Evolutionary conservation across 192 early-diverging fungal genomes (phyloP).

Genomic region (Umbelopsis vinacea): DNA sequence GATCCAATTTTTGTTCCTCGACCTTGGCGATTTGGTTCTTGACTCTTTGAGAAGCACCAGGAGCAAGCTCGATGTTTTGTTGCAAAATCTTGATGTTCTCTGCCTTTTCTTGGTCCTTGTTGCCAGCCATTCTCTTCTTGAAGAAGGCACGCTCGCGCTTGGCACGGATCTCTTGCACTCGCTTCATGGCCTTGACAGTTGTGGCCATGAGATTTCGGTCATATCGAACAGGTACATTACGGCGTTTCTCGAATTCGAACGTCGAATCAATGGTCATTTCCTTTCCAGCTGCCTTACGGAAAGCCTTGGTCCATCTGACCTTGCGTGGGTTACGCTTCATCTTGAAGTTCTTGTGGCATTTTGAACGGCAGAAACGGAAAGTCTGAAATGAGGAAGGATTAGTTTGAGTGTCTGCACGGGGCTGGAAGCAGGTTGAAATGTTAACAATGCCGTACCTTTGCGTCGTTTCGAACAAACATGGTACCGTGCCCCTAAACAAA

Average conservation of each 20-base stretch:
- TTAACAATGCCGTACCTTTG: conserved; percentile 70
- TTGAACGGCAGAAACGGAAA: conserved; percentile 96
- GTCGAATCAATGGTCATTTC: conserved; percentile 99
- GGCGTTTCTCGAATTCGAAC: conserved; percentile 98
- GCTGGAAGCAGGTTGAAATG: neutral
- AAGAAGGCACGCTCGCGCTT: conserved; percentile 93
- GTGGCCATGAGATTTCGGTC: conserved; percentile 96
- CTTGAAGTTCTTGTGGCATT: conserved; percentile 99
- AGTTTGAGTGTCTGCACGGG: neutral
- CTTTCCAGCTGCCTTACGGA: conserved; percentile 97
- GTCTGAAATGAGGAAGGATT: conserved; percentile 53
- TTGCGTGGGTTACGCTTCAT: conserved; percentile 99
- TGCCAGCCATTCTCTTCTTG: conserved; percentile 89
- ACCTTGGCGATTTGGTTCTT: conserved; percentile 72
- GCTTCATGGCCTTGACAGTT: conserved; percentile 98
- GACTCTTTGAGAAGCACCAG: conserved; percentile 57
- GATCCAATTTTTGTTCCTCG: conserved; percentile 45
- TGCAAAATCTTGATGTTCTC: conserved; percentile 79
- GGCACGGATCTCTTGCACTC: conserved; percentile 91
- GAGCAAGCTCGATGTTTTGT: conserved; percentile 88
- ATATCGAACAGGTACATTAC: conserved; percentile 97
- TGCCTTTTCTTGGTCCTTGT: conserved; percentile 79
- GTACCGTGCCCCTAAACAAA: conserved; percentile 81
- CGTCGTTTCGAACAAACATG: conserved; percentile 98
- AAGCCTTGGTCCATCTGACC: conserved; percentile 99